Evolutionary conservation across 2,329 filamentous ascomycete species (phyloP).

Genomic region (Trichoderma afroharzianum): DNA sequence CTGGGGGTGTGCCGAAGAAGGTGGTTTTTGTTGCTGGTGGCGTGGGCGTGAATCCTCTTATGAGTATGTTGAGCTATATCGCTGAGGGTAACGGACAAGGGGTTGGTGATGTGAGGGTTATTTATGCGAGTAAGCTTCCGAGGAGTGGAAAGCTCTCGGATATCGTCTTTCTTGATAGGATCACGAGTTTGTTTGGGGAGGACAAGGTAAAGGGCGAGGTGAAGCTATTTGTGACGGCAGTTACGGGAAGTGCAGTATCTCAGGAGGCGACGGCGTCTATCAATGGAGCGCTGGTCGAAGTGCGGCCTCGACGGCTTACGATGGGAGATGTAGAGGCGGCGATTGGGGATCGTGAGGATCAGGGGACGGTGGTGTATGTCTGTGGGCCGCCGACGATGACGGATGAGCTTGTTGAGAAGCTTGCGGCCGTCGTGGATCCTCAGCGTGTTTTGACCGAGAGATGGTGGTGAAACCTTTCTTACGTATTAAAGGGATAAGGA

Average conservation of each 20-base stretch:
- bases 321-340: slow-evolving; percentile 40
- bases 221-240: slow-evolving; percentile 47
- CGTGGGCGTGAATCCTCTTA: slow-evolving; percentile 76
- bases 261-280: neutral
- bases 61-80: slow-evolving; percentile 67
- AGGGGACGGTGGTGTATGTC: slow-evolving; percentile 56
- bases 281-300: slow-evolving; percentile 18
- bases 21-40: slow-evolving; percentile 77
- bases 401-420: slow-evolving; percentile 56
- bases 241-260: neutral
- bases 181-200: slow-evolving; percentile 40
- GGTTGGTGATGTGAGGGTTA: slow-evolving; percentile 48
- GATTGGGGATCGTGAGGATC: slow-evolving; percentile 31
- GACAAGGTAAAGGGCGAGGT: slow-evolving; percentile 39
- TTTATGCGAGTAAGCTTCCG: slow-evolving; percentile 56
- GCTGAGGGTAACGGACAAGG: slow-evolving; percentile 28
- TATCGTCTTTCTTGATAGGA: slow-evolving; percentile 51
- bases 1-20: slow-evolving; percentile 22
- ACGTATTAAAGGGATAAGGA: no score
- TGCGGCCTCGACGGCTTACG: slow-evolving; percentile 40
- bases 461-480: slow-evolving; percentile 51
- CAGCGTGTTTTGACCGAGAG: slow-evolving; percentile 56
- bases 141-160: slow-evolving; percentile 25
- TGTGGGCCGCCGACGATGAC: slow-evolving; percentile 69
- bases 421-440: slow-evolving; percentile 40